These are phyloP conservation scores for Vitrella brassicaformis DNA, from an alignment of 73 alveolate genomes.

Conservation along the genomic window DNA sequence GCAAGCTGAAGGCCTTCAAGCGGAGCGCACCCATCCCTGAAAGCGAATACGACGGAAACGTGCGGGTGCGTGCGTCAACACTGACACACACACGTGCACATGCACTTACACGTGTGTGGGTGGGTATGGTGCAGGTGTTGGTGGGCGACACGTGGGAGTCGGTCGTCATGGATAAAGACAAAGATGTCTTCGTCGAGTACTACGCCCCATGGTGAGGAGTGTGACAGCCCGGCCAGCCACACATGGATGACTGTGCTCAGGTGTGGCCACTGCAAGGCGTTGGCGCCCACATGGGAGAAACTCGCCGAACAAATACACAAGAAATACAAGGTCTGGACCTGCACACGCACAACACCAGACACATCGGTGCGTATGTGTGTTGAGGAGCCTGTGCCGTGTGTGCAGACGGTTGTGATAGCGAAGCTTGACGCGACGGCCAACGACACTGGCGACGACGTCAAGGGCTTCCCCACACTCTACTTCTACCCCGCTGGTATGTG, in stretches of 20 bases:
- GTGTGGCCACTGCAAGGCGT: slow-evolving; percentile 44
- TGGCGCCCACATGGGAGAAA: slow-evolving; percentile 51
- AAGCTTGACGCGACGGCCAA: slow-evolving; percentile 67
- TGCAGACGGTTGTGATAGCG: slow-evolving; percentile 38
- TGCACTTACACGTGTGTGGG: no score
- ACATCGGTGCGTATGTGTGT: neutral
- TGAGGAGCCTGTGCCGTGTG: neutral
- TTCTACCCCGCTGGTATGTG: slow-evolving; percentile 48
- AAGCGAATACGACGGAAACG: no score
- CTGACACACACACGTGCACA: no score
- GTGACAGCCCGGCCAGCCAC: neutral
- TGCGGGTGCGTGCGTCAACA: no score
- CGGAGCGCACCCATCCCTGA: no score
- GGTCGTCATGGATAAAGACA: slow-evolving; percentile 54
- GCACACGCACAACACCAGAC: neutral
- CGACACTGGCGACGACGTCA: slow-evolving; percentile 54
- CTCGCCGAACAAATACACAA: slow-evolving; percentile 41
- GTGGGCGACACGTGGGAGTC: slow-evolving; percentile 70
- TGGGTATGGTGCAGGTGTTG: slow-evolving; percentile 54
- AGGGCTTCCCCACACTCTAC: slow-evolving; percentile 63
- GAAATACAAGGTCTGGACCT: slow-evolving; percentile 1
- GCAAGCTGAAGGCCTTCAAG: no score
- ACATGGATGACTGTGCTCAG: neutral
- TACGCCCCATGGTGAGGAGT: slow-evolving; percentile 45
- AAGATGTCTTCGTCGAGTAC: slow-evolving; percentile 50